Evolutionary conservation across 2,329 filamentous ascomycete species (phyloP).

Genomic region (Elsinoe ampelina): DNA sequence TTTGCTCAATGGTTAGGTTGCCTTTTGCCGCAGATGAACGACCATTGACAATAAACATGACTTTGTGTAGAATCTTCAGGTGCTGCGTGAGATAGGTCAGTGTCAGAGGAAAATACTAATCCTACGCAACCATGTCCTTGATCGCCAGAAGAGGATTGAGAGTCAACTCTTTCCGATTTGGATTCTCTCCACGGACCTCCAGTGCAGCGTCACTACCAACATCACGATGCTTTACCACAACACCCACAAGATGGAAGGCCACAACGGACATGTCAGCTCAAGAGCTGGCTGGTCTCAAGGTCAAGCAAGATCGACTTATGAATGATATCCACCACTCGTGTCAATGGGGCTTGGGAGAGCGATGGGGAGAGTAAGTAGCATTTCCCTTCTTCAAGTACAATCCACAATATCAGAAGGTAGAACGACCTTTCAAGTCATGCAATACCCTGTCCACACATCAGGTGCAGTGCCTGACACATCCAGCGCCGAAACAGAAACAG

Average conservation of each 20-base stretch:
- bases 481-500: conserved; percentile 53
- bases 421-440: too few species aligned
- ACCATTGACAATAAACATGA: not conserved
- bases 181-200: not conserved
- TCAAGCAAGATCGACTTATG: conserved; percentile 53
- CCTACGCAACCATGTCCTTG: not conserved
- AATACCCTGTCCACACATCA: too few species aligned
- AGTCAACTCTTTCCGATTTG: not conserved
- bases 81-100: not conserved
- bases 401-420: too few species aligned
- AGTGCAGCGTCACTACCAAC: not conserved
- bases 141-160: not conserved
- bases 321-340: conserved; percentile 56
- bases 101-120: too few species aligned
- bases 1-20: not conserved
- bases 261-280: conserved; percentile 43
- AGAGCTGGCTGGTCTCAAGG: conserved; percentile 44
- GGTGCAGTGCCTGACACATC: too few species aligned
- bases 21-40: not conserved
- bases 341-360: conserved; percentile 56
- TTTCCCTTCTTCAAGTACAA: not conserved
- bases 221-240: conserved; percentile 24
- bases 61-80: not conserved
- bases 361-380: conserved; percentile 55
- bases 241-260: conserved; percentile 29